phyloP scores from a whole-genome alignment of 179 eudicot genomes.

The Sideroxylon spinosum region DNA sequence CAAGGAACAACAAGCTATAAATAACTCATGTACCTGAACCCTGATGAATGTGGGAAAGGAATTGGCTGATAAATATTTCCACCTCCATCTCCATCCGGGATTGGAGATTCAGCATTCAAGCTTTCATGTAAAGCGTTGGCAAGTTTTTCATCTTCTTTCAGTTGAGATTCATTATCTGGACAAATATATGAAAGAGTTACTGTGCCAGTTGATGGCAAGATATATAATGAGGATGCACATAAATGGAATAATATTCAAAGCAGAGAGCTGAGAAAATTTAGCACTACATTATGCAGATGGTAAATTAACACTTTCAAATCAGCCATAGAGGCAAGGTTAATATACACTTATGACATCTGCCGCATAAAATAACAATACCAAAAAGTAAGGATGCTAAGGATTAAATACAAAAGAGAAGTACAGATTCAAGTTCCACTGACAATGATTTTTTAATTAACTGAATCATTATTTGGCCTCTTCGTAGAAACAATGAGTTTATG shows the following conservation, averaged over 20 bases:
- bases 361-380: neutral
- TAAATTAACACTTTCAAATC: neutral
- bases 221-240: neutral
- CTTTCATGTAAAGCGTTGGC: constrained; percentile 81
- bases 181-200: constrained; percentile 10
- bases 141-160: constrained; percentile 73
- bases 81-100: constrained; percentile 33
- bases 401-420: too few species aligned
- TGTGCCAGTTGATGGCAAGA: neutral
- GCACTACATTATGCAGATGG: neutral
- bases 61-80: constrained; percentile 55
- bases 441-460: too few species aligned
- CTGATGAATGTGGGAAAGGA: constrained; percentile 47
- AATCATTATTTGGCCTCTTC: too few species aligned
- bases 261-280: neutral
- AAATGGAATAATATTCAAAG: neutral
- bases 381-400: neutral
- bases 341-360: neutral
- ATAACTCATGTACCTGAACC: constrained; percentile 47
- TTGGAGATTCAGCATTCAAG: constrained; percentile 51
- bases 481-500: too few species aligned
- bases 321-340: neutral
- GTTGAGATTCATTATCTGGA: constrained; percentile 49
- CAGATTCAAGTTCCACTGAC: too few species aligned
- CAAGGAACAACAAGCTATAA: neutral